phyloP scores from a whole-genome alignment of 23 red algal species.

The Cyanidioschyzon merolae region DNA sequence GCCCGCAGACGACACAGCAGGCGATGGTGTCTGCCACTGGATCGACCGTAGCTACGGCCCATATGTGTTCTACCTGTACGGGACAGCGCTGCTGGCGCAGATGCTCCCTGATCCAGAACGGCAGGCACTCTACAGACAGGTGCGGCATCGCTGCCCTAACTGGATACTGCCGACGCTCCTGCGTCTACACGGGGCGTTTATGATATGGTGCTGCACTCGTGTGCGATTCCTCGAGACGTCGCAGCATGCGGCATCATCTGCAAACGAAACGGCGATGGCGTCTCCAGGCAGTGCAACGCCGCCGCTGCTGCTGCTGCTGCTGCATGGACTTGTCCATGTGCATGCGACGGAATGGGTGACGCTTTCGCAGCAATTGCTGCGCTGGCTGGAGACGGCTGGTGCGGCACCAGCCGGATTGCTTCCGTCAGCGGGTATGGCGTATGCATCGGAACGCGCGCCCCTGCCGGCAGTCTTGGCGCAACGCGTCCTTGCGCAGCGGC shows the following conservation, averaged over 20 bases:
- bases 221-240: background rate
- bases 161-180: background rate
- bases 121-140: background rate
- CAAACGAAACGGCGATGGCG: too few relatives aligned
- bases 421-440: too few relatives aligned
- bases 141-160: background rate
- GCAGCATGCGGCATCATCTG: too few relatives aligned
- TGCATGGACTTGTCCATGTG: background rate
- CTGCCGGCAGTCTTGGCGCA: background rate
- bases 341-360: background rate
- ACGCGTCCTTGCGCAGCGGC: background rate
- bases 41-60: background rate
- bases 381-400: background rate
- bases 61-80: background rate
- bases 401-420: background rate
- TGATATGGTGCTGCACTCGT: background rate
- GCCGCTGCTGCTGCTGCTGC: too few relatives aligned
- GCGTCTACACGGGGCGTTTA: background rate
- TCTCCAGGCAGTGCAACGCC: too few relatives aligned
- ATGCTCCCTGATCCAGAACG: background rate
- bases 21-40: background rate
- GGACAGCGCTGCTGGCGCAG: background rate
- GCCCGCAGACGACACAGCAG: background rate
- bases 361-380: background rate
- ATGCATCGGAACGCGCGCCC: background rate